These are phyloP conservation scores for Sporothrix humicola DNA, from an alignment of 2,329 filamentous ascomycete species.

Conservation along the genomic window DNA sequence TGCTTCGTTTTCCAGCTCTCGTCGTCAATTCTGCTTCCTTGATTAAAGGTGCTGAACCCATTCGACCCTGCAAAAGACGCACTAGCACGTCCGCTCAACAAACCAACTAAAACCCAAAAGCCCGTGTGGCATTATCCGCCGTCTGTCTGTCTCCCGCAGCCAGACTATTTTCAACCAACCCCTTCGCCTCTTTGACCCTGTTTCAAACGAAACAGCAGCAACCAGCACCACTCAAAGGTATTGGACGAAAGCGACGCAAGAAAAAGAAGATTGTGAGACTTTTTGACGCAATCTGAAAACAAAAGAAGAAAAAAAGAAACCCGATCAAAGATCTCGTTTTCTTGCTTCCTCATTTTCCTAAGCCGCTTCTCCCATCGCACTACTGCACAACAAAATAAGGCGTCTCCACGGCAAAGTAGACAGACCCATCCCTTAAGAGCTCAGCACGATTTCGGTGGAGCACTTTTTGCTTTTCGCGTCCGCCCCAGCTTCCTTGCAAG, in stretches of 20 bases:
- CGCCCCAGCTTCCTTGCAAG: slow-evolving; percentile 21
- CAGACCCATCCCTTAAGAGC: slow-evolving; percentile 32
- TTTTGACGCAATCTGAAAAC: neutral
- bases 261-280: neutral
- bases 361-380: slow-evolving; percentile 18
- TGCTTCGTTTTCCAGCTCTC: slow-evolving; percentile 3
- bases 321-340: neutral
- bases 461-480: slow-evolving; percentile 28
- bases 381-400: slow-evolving; percentile 30
- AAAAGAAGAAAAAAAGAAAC: slow-evolving; percentile 4
- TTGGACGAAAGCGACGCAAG: neutral
- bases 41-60: slow-evolving; percentile 13
- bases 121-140: slow-evolving; percentile 35
- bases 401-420: slow-evolving; percentile 31
- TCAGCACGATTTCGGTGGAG: slow-evolving; percentile 31
- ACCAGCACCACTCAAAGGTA: neutral
- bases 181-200: slow-evolving; percentile 16
- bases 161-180: slow-evolving; percentile 26
- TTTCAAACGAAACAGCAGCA: neutral
- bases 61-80: slow-evolving; percentile 13
- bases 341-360: neutral
- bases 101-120: slow-evolving; percentile 1
- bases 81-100: slow-evolving; percentile 2
- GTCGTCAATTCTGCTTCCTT: neutral
- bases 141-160: slow-evolving; percentile 31